Conservation (phyloP, 352 stramenopile genomes). For the Globisporangium parvum region DNA sequence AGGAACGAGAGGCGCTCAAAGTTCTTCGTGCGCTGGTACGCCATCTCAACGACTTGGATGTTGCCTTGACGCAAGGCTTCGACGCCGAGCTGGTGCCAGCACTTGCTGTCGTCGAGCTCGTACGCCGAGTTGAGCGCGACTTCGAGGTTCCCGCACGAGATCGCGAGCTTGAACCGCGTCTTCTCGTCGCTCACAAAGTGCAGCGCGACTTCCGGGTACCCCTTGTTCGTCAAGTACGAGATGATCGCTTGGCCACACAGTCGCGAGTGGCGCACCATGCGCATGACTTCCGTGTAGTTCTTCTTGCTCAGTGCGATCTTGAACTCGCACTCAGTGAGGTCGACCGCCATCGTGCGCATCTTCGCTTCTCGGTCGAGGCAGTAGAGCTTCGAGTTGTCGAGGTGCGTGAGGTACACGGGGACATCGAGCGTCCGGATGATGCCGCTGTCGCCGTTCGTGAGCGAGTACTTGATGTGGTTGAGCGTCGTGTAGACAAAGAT, state of each 20-base stretch:
- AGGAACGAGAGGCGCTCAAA: constrained; percentile 99
- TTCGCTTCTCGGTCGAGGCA: constrained; percentile 97
- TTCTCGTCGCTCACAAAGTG: constrained; percentile 99
- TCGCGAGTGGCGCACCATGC: constrained; percentile 96
- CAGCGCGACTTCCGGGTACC: constrained; percentile 98
- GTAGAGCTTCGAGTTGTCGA: constrained; percentile 93
- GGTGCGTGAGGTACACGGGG: constrained; percentile 95
- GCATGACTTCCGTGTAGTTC: constrained; percentile 98
- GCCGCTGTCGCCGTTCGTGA: constrained; percentile 93
- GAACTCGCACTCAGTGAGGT: constrained; percentile 98
- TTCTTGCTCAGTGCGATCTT: constrained; percentile 95
- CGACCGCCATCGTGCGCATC: constrained; percentile 94
- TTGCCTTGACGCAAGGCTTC: constrained; percentile 98
- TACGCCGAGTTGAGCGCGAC: constrained; percentile 96
- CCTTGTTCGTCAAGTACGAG: constrained; percentile 98
- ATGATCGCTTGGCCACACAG: constrained; percentile 98
- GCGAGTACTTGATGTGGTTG: constrained; percentile 92
- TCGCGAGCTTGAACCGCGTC: constrained; percentile 96
- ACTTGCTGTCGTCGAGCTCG: constrained; percentile 93
- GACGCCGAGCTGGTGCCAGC: constrained; percentile 96
- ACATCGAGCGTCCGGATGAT: constrained; percentile 98
- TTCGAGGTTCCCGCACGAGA: constrained; percentile 99
- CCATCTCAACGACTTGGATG: constrained; percentile 99
- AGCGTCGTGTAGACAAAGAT: constrained; percentile 99
- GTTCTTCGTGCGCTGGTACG: constrained; percentile 99